Evolutionary conservation across 495 filamentous ascomycete genomes (phyloP), one percentile per base, ranked within the genome.

Genomic region (Pseudoneurospora amorphoporcata): DNA sequence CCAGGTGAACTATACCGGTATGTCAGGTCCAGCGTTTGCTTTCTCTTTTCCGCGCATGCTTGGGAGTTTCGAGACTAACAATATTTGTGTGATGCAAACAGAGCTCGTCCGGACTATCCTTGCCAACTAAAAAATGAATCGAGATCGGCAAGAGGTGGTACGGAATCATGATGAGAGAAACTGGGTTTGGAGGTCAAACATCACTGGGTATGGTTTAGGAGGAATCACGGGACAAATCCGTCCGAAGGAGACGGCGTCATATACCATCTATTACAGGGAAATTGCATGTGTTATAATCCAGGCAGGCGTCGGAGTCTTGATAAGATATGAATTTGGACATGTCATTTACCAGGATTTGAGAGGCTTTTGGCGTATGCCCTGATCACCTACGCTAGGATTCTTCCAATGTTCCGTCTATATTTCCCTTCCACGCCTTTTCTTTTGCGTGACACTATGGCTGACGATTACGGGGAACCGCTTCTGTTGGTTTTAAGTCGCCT

Each of bases 1-100:
- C 73, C 93, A 98, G 87, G 92, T 98, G 82, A 97, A 98, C 84
- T 99, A 99, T 82, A 94, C 90, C 65, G 94, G 93, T 95, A 85
- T 73, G 86, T 82, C 43, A 42, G 39, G 39, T 17, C 16, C n/a
- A 40, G 23, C 53, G 53, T 65, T 65, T 65, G 53, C 53, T 37
- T 35, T 35, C 2, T 17, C 3, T 14, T n/a, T 32, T 9, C 16
- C 16, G 53, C 39, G n/a, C 58, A 71, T 40, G 37, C 58, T 43
- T 39, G 69, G n/a, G 61, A 41, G 40, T 71, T 19, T 68, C 75
- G 75, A 69, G 77, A 17, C 19, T 72, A 58, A 69, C 19, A 42
- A 35, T 39, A 47, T 74, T 29, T 69, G 47, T 70, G 53, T 65
- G 29, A 65, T 8, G 35, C 37, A 14, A 69, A 38, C 72, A 94